Evolutionary conservation across 1,139 yeast species (phyloP).

Genomic region (Kluyveromyces sp.): DNA sequence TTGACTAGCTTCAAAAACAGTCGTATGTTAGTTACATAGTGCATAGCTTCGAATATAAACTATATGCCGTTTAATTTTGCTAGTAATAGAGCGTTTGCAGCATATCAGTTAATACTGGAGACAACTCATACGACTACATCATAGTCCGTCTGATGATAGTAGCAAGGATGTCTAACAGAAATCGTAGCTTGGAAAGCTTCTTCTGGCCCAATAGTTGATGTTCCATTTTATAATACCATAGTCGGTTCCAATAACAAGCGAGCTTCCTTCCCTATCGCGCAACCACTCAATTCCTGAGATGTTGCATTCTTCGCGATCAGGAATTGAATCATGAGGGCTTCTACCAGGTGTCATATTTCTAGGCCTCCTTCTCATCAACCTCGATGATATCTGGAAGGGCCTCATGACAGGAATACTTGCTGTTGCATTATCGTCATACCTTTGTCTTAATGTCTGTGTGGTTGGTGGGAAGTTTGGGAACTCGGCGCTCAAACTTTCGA

Average conservation of each 20-base stretch:
- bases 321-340: conserved; percentile 8
- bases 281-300: conserved; percentile 44
- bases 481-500: not conserved
- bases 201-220: conserved; percentile 45
- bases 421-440: not conserved
- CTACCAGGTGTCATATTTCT: not conserved
- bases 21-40: not conserved
- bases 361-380: conserved; percentile 3
- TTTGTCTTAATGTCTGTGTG: not conserved
- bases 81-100: too few relatives aligned
- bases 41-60: not conserved
- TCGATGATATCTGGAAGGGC: conserved; percentile 1
- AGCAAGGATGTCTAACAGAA: conserved; percentile 18
- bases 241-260: conserved; percentile 41
- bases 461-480: not conserved
- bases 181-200: conserved; percentile 41
- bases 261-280: conserved; percentile 35
- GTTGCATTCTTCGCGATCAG: conserved; percentile 34
- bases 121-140: too few relatives aligned
- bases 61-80: not conserved
- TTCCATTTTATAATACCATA: conserved; percentile 46
- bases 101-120: too few relatives aligned
- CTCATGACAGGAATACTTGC: conserved; percentile 1
- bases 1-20: conserved; percentile 10
- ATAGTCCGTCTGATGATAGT: too few relatives aligned